These are phyloP conservation scores for Coriaria nepalensis DNA, from an alignment of 306 rosid species.

Conservation along the genomic window DNA sequence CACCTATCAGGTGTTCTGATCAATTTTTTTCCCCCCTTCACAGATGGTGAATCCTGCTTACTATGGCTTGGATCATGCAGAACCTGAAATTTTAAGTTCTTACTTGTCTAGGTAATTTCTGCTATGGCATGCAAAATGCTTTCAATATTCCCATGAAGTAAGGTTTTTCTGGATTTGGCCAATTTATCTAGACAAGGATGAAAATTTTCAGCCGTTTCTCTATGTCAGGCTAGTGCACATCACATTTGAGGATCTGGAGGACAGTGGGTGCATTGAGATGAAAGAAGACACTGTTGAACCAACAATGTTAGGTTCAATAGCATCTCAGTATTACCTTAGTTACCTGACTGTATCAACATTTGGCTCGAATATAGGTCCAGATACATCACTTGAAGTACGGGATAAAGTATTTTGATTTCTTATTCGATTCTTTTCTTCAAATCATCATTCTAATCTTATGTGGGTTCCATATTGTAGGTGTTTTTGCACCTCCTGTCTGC, in stretches of 20 bases:
- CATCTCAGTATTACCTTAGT: constrained; percentile 93
- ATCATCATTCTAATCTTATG: too few relatives aligned
- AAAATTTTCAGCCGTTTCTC: constrained; percentile 14
- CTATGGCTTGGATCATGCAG: constrained; percentile 72
- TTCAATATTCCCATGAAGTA: too few relatives aligned
- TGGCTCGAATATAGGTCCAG: constrained; percentile 82
- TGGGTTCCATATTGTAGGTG: constrained; percentile 36
- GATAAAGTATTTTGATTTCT: background rate
- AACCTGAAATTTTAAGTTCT: constrained; percentile 57
- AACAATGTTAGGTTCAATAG: constrained; percentile 80
- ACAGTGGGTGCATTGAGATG: constrained; percentile 90
- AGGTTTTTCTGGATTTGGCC: too few relatives aligned
- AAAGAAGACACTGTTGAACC: constrained; percentile 54
- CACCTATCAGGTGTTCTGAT: too few relatives aligned
- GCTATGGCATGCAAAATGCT: too few relatives aligned
- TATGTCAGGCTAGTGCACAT: constrained; percentile 63
- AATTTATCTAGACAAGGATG: constrained; percentile 9
- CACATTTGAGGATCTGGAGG: constrained; percentile 93
- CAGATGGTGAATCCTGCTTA: constrained; percentile 97
- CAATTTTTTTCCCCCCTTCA: background rate
- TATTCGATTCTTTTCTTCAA: constrained; percentile 9
- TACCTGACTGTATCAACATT: constrained; percentile 87
- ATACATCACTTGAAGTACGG: constrained; percentile 86
- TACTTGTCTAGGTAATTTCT: constrained; percentile 84
- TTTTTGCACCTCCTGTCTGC: constrained; percentile 82